Base-by-base conservation (phyloP, 345 rosid genomes). In the Angophora floribunda region DNA sequence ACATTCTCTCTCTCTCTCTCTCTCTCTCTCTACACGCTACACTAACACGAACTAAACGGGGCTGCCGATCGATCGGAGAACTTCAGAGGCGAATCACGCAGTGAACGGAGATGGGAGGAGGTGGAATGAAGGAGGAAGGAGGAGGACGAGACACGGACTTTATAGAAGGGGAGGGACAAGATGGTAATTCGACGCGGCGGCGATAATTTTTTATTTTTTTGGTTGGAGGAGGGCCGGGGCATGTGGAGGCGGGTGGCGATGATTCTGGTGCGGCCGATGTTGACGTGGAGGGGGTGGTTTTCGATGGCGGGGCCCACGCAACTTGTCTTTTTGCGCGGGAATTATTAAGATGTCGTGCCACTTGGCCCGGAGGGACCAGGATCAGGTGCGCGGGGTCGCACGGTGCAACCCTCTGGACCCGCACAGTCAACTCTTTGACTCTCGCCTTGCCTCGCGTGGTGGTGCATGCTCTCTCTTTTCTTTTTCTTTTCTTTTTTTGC, bases 1-100 rank as follows among this genome's bases (percentile, higher is more conserved):
- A 93, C 99, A 97, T 97, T 90, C 88, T 87, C 59, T 45, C 57
- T 26, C 86, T 61, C 85, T 50, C 52, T 55, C 85, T 15, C 36
- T 17, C 24, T 28, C 86, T 4, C 86, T 30, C 52, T 7, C 70
- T 13, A 32, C 28, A 13, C 75, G 36, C 75, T n/a, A 19, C 82
- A 11, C 82, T 75, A 75, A 41, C 14, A 36, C 82, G 49, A 75
- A 75, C 82, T 1, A 41, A 41, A 44, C 1, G 44, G 82, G 45
- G 2, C 44, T 4, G 80, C 80, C 21, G 45, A 67, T 12, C 3
- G 32, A 61, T 61, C 32, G 0, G 67, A 61, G 67, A 44, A 19
- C 26, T 53, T 30, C 9, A 7, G 5, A 30, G 36, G 55, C 45
- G 14, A 82, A 44, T 49, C 1, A 36, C 82, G 26, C 75, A 88